Evolutionary conservation across 2,329 filamentous ascomycete species (phyloP), one percentile per base, ranked within the genome.

Genomic region (Periconia macrospinosa): DNA sequence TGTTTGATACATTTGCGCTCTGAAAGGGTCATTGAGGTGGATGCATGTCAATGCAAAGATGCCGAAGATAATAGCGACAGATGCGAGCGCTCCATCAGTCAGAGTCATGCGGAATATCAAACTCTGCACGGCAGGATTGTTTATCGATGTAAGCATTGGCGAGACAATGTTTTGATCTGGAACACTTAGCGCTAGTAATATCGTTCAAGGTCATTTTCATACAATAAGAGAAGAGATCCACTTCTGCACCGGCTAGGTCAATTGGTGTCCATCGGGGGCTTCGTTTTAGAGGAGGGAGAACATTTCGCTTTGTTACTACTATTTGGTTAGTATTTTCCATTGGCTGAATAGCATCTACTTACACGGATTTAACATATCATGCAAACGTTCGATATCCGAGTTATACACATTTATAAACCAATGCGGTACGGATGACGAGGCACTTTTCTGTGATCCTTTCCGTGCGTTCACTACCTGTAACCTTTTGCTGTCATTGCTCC

Each of bases 101-200:
- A 60, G 58, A 17, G 53, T 45, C 52, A 60, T 60, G 14, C 55
- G 47, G 33, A 58, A 17, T 15, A 58, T 41, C 2, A 60, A 35
- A 33, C 40, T 47, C 40, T 46, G 52, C n/a, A 59, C 20, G 17
- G 17, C 40, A 11, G 44, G 23, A 41, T 53, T 48, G 30, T 54
- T 49, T 23, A 35, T 35, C 19, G 46, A 46, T n/a, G 52, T 55
- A 18, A 60, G 47, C 40, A 43, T 19, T 35, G 20, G 46, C 11
- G 56, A 41, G 18, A 59, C 49, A 11, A 47, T 48, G 13, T 46
- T 30, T 17, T 55, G 44, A 41, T 55, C 58, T 58, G 20, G n/a
- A n/a, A 44, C 19, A 46, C n/a, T 54, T 23, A 54, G 41, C 19
- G 8, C 13, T 40, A n/a, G 27, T n/a, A 30, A 27, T 19, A 14